Conservation (phyloP, 2,329 filamentous ascomycete genomes). For the Pseudopithomyces maydicus region DNA sequence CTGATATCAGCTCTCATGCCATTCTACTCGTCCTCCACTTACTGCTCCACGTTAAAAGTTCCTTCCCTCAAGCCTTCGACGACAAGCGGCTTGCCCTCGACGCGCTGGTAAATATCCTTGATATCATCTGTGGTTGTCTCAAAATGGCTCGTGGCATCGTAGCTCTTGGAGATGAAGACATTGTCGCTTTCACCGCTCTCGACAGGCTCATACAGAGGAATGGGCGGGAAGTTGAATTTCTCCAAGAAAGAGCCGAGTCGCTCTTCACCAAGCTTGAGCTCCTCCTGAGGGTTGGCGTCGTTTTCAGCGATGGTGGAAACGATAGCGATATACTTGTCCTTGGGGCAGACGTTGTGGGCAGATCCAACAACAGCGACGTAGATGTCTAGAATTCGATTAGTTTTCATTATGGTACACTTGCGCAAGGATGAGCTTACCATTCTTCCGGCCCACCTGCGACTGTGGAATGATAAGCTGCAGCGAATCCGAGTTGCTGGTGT, state of each 20-base stretch:
- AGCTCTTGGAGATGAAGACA: conserved; percentile 98
- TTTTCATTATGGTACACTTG: not conserved
- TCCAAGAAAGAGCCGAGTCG: conserved; percentile 77
- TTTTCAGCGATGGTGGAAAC: conserved; percentile 97
- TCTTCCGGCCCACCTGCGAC: conserved; percentile 94
- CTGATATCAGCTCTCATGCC: conserved; percentile 3
- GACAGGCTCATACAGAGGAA: conserved; percentile 90
- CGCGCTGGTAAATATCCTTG: conserved; percentile 86
- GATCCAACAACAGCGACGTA: conserved; percentile 96
- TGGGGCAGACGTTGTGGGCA: conserved; percentile 97
- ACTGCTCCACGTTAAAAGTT: conserved; percentile 67
- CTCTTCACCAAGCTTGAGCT: conserved; percentile 90
- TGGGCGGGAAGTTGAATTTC: conserved; percentile 73
- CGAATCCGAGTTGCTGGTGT: conserved; percentile 87
- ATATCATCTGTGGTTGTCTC: conserved; percentile 94
- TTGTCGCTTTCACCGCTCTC: conserved; percentile 83
- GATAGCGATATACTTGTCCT: conserved; percentile 98
- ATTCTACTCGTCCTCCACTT: conserved; percentile 21
- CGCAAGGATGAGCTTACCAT: conserved; percentile 64
- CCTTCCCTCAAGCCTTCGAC: conserved; percentile 87
- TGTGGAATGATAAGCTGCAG: conserved; percentile 97
- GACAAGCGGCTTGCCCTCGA: conserved; percentile 81
- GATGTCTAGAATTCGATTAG: conserved; percentile 67
- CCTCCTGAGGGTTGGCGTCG: conserved; percentile 89
- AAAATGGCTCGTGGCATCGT: conserved; percentile 97